Evolutionary conservation across 2,329 filamentous ascomycete species (phyloP).

Genomic region (Exophiala aquamarina): DNA sequence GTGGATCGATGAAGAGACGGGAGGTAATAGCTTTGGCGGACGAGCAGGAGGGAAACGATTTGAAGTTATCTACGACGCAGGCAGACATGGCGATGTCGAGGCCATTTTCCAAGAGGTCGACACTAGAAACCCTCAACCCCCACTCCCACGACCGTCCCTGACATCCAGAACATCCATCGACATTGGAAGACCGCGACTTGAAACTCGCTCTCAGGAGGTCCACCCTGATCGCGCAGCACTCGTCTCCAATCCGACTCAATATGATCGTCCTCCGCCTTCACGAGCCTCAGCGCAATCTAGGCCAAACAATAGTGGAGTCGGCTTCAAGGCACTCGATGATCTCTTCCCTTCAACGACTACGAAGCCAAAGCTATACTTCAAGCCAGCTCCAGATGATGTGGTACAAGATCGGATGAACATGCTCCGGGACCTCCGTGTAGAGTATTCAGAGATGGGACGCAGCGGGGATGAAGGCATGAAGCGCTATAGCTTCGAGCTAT

Average conservation of each 20-base stretch:
- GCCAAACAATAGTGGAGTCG: conserved; percentile 28
- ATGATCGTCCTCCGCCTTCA: conserved; percentile 9
- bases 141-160: conserved; percentile 1
- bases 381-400: conserved; percentile 64
- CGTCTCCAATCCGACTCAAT: neutral
- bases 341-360: conserved; percentile 60
- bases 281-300: conserved; percentile 5
- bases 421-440: conserved; percentile 49
- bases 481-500: conserved; percentile 68
- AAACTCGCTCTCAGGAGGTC: conserved; percentile 8
- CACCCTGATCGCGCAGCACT: conserved; percentile 21
- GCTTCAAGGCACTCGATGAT: conserved; percentile 59
- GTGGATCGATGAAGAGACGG: conserved; percentile 73
- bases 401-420: conserved; percentile 64
- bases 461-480: conserved; percentile 57
- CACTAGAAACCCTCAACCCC: conserved; percentile 13
- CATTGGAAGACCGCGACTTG: conserved; percentile 3
- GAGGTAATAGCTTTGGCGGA: conserved; percentile 36
- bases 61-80: conserved; percentile 70
- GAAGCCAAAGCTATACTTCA: conserved; percentile 66
- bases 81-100: conserved; percentile 53
- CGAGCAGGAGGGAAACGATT: conserved; percentile 54
- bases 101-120: conserved; percentile 57
- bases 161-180: conserved; percentile 13
- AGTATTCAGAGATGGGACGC: conserved; percentile 29